These are phyloP conservation scores for Nissolia schottii DNA, from an alignment of 306 rosid genomes.

Conservation along the genomic window DNA sequence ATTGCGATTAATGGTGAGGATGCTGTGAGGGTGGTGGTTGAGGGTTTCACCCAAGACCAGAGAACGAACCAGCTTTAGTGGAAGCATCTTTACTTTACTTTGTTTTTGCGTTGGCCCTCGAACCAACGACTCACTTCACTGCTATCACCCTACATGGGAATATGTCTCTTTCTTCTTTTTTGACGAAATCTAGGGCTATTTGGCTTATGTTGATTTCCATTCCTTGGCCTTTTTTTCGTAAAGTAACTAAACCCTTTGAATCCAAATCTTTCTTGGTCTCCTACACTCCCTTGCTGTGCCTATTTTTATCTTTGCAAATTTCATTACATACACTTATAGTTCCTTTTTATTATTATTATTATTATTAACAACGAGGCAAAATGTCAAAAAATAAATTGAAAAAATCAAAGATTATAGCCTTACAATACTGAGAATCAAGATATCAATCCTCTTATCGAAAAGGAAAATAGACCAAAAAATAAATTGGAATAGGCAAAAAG, in stretches of 20 bases:
- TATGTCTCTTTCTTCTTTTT: slow-evolving; percentile 16
- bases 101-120: not conserved
- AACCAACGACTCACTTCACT: not conserved
- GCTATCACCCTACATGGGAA: not conserved
- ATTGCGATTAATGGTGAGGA: slow-evolving; percentile 11
- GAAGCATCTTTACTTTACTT: slow-evolving; percentile 39
- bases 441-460: no score
- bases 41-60: slow-evolving; percentile 52
- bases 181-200: not conserved
- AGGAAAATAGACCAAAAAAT: no score
- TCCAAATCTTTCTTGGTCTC: not conserved
- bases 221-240: not conserved
- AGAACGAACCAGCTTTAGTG: slow-evolving; percentile 66
- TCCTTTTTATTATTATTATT: no score
- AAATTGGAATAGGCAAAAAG: no score
- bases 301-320: no score
- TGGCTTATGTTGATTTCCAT: not conserved
- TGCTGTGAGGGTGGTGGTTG: slow-evolving; percentile 35
- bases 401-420: no score
- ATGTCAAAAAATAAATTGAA: no score
- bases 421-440: no score
- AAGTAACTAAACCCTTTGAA: not conserved
- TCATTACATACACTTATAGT: no score
- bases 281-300: no score
- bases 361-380: no score